phyloP scores from a whole-genome alignment of 805 yeast genomes.

The Suhomyces kilbournensis region DNA sequence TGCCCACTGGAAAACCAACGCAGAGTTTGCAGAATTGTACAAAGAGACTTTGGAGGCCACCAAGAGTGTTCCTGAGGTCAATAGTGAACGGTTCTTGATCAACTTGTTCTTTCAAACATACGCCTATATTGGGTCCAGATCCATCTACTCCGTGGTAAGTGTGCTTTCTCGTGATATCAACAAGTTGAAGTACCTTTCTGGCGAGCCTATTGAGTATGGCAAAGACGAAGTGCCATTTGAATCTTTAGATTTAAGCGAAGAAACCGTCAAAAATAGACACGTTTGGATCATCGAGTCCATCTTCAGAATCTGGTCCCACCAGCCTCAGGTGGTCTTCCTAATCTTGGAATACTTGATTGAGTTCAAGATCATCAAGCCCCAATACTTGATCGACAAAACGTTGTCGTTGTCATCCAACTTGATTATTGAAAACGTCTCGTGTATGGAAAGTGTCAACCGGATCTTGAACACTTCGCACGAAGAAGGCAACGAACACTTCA shows the following conservation, averaged over 20 bases:
- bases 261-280: slow-evolving; percentile 27
- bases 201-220: slow-evolving; percentile 27
- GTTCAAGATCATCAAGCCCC: slow-evolving; percentile 31
- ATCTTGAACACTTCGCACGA: slow-evolving; percentile 20
- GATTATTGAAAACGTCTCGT: slow-evolving; percentile 38
- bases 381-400: slow-evolving; percentile 24
- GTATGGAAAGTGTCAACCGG: slow-evolving; percentile 42
- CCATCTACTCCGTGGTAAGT: slow-evolving; percentile 55
- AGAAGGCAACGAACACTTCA: slow-evolving; percentile 11
- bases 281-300: slow-evolving; percentile 37
- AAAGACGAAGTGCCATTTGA: slow-evolving; percentile 35
- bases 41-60: slow-evolving; percentile 25
- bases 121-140: slow-evolving; percentile 82
- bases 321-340: slow-evolving; percentile 44
- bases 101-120: slow-evolving; percentile 66
- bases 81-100: slow-evolving; percentile 41
- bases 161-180: slow-evolving; percentile 38
- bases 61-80: slow-evolving; percentile 14
- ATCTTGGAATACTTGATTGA: slow-evolving; percentile 43
- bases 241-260: slow-evolving; percentile 19
- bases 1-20: slow-evolving; percentile 39
- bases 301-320: slow-evolving; percentile 43
- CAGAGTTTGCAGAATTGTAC: slow-evolving; percentile 33
- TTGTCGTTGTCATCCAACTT: slow-evolving; percentile 28
- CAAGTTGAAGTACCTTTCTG: slow-evolving; percentile 38